Percentiles rank a stretch among this genome's conserved stretches.
Conservation (phyloP, 106 monocot species). For the Acanthochlamys bracteata region DNA sequence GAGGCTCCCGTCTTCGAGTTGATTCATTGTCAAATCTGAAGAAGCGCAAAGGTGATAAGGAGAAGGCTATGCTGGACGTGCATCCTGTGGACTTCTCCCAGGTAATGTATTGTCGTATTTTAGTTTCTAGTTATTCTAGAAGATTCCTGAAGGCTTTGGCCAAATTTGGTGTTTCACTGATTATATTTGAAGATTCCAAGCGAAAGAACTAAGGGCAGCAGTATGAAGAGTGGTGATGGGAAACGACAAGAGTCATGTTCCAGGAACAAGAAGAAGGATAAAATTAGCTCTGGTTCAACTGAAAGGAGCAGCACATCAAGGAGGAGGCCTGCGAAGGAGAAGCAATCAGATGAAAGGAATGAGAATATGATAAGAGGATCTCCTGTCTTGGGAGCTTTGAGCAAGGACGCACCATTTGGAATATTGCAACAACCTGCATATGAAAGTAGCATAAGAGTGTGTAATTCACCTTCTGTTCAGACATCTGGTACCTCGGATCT, state of each 20-base stretch:
- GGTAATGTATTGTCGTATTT: slow-evolving; percentile 22
- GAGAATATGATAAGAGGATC: slow-evolving; percentile 13
- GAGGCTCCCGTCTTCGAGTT: slow-evolving; percentile 61
- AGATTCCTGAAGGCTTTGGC: background rate
- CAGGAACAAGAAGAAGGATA: slow-evolving; percentile 15
- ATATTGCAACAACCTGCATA: slow-evolving; percentile 17
- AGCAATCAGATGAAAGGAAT: slow-evolving; percentile 15
- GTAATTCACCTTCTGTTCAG: slow-evolving; percentile 24
- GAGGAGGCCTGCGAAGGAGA: slow-evolving; percentile 34
- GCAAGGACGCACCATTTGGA: slow-evolving; percentile 20
- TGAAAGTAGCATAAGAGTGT: slow-evolving; percentile 19
- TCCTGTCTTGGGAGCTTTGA: slow-evolving; percentile 3
- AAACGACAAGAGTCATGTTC: background rate
- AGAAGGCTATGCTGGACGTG: slow-evolving; percentile 37
- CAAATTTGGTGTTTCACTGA: slow-evolving; percentile 1
- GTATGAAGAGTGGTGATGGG: slow-evolving; percentile 5
- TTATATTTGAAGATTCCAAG: slow-evolving; percentile 12
- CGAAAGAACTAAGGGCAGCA: slow-evolving; percentile 16
- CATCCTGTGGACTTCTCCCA: slow-evolving; percentile 19
- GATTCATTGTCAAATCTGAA: slow-evolving; percentile 25
- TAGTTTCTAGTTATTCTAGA: too few relatives aligned
- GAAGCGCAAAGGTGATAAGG: slow-evolving; percentile 23
- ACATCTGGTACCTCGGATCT: slow-evolving; percentile 50
- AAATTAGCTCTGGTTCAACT: slow-evolving; percentile 14
- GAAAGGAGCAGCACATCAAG: slow-evolving; percentile 15